These are phyloP conservation scores for Chenopodium suecicum DNA, from an alignment of 148 eudicot species.

Conservation along the genomic window DNA sequence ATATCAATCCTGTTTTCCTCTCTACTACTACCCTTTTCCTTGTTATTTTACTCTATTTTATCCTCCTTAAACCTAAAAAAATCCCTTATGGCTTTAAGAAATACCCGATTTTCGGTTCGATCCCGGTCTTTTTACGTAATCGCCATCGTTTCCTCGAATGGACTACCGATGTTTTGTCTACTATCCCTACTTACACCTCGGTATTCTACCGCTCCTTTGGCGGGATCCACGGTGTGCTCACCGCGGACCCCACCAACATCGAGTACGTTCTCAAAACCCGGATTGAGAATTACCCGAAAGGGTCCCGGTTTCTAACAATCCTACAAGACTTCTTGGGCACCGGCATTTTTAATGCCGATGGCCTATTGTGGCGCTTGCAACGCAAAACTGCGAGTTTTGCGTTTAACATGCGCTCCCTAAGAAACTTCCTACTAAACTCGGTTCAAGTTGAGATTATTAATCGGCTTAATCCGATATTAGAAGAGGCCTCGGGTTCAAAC, in stretches of 20 bases:
- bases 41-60: background rate
- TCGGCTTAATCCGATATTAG: conserved; percentile 38
- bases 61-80: background rate
- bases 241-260: conserved; percentile 49
- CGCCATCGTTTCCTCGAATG: conserved; percentile 61
- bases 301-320: conserved; percentile 31
- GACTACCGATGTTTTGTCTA: conserved; percentile 37
- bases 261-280: conserved; percentile 52
- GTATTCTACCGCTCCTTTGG: conserved; percentile 41
- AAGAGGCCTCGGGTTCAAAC: conserved; percentile 10
- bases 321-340: conserved; percentile 45
- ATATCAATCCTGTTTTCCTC: background rate
- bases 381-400: conserved; percentile 56
- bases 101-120: conserved; percentile 43
- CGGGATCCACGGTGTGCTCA: conserved; percentile 41
- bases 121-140: conserved; percentile 38
- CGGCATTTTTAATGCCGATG: conserved; percentile 60
- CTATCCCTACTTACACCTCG: conserved; percentile 39
- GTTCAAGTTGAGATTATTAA: conserved; percentile 34
- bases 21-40: background rate
- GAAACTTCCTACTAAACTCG: conserved; percentile 30
- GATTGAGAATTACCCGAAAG: conserved; percentile 53
- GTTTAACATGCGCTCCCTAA: conserved; percentile 42
- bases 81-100: conserved; percentile 12
- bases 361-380: conserved; percentile 41